phyloP scores from a whole-genome alignment of 305 asterid species.

The Fraxinus ornus region DNA sequence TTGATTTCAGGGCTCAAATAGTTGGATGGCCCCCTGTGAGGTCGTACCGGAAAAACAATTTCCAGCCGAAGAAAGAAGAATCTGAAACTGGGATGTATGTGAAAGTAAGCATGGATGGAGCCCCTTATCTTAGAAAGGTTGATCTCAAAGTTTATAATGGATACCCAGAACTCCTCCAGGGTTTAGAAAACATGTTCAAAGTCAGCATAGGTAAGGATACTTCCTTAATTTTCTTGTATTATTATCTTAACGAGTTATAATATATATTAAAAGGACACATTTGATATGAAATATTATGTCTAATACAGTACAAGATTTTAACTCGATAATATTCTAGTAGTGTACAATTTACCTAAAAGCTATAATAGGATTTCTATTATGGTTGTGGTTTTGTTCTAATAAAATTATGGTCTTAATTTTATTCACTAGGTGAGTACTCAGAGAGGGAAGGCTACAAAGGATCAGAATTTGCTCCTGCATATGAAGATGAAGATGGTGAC shows the following conservation, averaged over 20 bases:
- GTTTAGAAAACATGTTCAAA: constrained; percentile 66
- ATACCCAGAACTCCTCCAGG: constrained; percentile 43
- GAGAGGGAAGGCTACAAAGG: constrained; percentile 76
- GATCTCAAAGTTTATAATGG: constrained; percentile 51
- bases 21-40: constrained; percentile 84
- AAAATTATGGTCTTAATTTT: background rate
- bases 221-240: background rate
- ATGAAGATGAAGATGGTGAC: constrained; percentile 75
- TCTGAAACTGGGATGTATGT: constrained; percentile 48
- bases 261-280: background rate
- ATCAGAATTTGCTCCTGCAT: constrained; percentile 69
- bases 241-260: background rate
- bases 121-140: constrained; percentile 62
- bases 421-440: constrained; percentile 46
- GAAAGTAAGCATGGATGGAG: constrained; percentile 77
- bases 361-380: background rate
- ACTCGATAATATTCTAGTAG: background rate
- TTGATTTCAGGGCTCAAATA: constrained; percentile 49
- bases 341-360: background rate
- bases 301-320: background rate
- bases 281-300: background rate
- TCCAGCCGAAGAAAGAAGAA: constrained; percentile 36
- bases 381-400: background rate
- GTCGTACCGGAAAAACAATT: constrained; percentile 52
- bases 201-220: constrained; percentile 46